These are phyloP conservation scores for Pythium utonaiense DNA, from an alignment of 352 stramenopile genomes.

Conservation along the genomic window DNA sequence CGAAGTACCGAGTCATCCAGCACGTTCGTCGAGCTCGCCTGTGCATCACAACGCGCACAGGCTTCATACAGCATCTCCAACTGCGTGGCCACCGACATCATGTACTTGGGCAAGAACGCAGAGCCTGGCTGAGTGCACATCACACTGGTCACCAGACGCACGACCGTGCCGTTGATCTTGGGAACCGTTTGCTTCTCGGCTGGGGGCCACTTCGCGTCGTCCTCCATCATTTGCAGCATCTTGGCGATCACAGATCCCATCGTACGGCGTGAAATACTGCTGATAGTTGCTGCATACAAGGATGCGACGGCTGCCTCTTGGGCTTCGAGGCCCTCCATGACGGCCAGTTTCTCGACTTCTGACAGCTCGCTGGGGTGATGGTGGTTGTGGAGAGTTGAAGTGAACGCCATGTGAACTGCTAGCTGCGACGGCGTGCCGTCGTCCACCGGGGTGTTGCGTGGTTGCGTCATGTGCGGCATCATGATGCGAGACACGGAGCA, in stretches of 20 bases:
- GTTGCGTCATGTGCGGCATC: constrained; percentile 25
- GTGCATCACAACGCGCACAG: constrained; percentile 47
- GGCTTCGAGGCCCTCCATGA: constrained; percentile 53
- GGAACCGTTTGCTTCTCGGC: constrained; percentile 50
- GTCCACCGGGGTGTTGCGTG: neutral
- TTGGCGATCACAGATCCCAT: constrained; percentile 84
- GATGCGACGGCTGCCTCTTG: constrained; percentile 69
- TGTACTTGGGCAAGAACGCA: constrained; percentile 79
- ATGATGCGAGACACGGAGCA: constrained; percentile 44
- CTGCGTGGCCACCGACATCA: constrained; percentile 81
- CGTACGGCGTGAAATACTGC: constrained; percentile 68
- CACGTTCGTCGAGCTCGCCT: neutral
- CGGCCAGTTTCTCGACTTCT: constrained; percentile 43
- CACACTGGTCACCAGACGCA: constrained; percentile 68
- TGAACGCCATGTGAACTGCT: neutral
- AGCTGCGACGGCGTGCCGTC: neutral
- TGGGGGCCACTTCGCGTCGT: constrained; percentile 63
- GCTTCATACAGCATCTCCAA: constrained; percentile 71
- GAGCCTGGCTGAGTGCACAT: constrained; percentile 67
- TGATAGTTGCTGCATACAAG: constrained; percentile 79
- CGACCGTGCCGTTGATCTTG: constrained; percentile 68
- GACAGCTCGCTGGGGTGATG: constrained; percentile 26
- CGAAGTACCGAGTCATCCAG: constrained; percentile 36
- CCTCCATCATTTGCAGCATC: constrained; percentile 76
- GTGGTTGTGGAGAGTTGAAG: neutral